phyloP scores from a whole-genome alignment of 1,284 basidiomycete species.

The Boletus mariae region DNA sequence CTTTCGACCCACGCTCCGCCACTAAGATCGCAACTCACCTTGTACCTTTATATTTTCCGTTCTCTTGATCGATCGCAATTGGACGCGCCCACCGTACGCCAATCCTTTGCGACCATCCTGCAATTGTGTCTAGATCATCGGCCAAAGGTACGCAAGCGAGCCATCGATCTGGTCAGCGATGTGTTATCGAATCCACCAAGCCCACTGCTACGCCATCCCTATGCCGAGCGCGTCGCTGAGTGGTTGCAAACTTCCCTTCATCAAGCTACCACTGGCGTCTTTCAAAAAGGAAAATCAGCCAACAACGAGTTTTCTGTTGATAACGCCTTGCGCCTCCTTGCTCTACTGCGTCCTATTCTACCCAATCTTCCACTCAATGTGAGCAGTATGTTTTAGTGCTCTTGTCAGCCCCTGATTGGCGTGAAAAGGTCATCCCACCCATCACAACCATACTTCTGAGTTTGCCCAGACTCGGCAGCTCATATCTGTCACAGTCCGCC shows the following conservation, averaged over 20 bases:
- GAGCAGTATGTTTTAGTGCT: constrained; percentile 28
- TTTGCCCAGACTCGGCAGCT: constrained; percentile 78
- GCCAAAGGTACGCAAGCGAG: constrained; percentile 92
- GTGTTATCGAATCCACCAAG: constrained; percentile 72
- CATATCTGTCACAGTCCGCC: constrained; percentile 79
- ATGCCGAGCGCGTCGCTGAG: constrained; percentile 73
- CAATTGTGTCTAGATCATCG: constrained; percentile 83
- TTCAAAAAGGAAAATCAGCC: constrained; percentile 54
- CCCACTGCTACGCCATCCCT: constrained; percentile 80
- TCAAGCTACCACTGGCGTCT: constrained; percentile 61
- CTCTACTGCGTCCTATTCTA: constrained; percentile 66
- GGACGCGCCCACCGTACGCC: constrained; percentile 65
- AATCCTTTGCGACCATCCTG: constrained; percentile 76
- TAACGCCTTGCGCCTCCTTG: constrained; percentile 77
- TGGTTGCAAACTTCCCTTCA: constrained; percentile 72
- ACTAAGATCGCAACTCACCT: constrained; percentile 70
- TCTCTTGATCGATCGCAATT: constrained; percentile 71
- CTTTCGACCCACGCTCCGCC: constrained; percentile 64
- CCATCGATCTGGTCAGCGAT: constrained; percentile 81
- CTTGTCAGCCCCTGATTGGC: constrained; percentile 9
- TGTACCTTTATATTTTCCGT: constrained; percentile 66
- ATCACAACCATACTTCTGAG: constrained; percentile 70
- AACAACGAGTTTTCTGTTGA: constrained; percentile 65
- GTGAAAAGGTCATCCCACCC: constrained; percentile 59
- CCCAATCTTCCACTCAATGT: constrained; percentile 64